phyloP scores from a whole-genome alignment of 192 early-diverging fungal genomes.

The Podila horticola region DNA sequence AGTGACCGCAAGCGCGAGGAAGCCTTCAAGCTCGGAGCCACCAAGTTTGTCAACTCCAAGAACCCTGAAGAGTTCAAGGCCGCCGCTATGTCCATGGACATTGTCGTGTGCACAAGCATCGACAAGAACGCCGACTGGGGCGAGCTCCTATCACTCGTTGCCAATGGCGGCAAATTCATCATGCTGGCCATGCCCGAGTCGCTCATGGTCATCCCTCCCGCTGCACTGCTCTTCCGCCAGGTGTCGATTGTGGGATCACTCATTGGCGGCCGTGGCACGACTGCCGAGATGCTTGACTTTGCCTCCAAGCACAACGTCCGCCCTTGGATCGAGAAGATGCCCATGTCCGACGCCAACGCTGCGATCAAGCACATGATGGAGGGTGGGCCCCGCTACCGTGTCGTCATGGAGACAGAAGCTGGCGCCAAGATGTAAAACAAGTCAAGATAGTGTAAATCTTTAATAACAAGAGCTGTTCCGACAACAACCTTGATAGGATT shows the following conservation, averaged over 20 bases:
- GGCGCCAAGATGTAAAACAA: slow-evolving; percentile 13
- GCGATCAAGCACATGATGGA: slow-evolving; percentile 68
- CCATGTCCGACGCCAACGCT: slow-evolving; percentile 70
- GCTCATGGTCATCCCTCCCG: slow-evolving; percentile 54
- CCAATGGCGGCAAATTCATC: slow-evolving; percentile 68
- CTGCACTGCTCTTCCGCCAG: slow-evolving; percentile 57
- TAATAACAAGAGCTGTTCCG: too few species aligned
- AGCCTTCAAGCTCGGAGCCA: slow-evolving; percentile 68
- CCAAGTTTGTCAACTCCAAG: slow-evolving; percentile 55
- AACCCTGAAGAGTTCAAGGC: slow-evolving; percentile 32
- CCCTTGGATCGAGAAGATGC: slow-evolving; percentile 71
- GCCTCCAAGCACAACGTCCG: slow-evolving; percentile 70
- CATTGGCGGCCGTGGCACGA: slow-evolving; percentile 66
- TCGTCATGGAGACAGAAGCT: slow-evolving; percentile 75
- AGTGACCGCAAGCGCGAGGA: slow-evolving; percentile 65
- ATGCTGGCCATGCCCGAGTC: slow-evolving; percentile 73
- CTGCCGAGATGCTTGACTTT: slow-evolving; percentile 75
- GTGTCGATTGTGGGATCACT: slow-evolving; percentile 71
- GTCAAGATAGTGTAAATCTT: too few species aligned
- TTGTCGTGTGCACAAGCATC: slow-evolving; percentile 47
- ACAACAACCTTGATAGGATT: too few species aligned
- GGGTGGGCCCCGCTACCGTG: slow-evolving; percentile 74
- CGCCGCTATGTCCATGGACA: slow-evolving; percentile 35
- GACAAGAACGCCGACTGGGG: slow-evolving; percentile 56
- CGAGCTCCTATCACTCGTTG: slow-evolving; percentile 57